Evolutionary conservation across 176 grass and related monocot genomes (phyloP), one percentile per base, ranked within the genome.

Genomic region (Ensete glaucum): DNA sequence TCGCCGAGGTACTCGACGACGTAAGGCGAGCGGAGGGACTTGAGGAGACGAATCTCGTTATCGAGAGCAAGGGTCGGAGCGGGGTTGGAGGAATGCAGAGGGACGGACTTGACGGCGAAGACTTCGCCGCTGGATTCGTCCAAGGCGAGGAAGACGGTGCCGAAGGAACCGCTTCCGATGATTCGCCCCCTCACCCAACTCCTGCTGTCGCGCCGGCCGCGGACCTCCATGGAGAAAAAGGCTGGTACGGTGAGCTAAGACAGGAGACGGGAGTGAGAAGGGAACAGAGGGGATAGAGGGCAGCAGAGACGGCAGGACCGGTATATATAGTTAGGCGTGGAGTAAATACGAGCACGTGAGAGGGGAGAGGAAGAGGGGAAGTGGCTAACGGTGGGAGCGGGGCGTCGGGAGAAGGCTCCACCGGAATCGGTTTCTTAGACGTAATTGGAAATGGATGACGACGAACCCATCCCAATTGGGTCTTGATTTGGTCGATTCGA

Each of bases 91-190:
- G 67, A 78, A 53, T 74, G 63, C 6, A 69, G 64, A 58, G 82
- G 75, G 29, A 92, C 87, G 20, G 93, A 90, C 82, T 96, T 96
- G 16, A 96, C 93, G 19, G 93, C 93, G 73, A 96, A 92, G 59
- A 79, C 69, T 6, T 60, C 16, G 23, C 83, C 85, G 13, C 78
- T 88, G 20, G 73, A 60, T 71, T 52, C 76, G 73, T 88, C 63
- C 34, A 84, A 50, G 19, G 93, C 93, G 14, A 88, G 57, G 87
- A 81, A 86, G 69, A 96, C 89, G 1, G 73, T 51, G 53, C 93
- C 93, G 63, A 92, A 92, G 7, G 93, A 82, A n/a, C 93, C 93
- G 71, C 72, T 81, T 1, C 93, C 93, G 79, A 96, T 82, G 81
- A 76, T 80, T 75, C 83, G 85, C 77, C 93, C 85, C 23, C 89